Conservation (phyloP, 1,284 basidiomycete species). For the Heliocybe sulcata region DNA sequence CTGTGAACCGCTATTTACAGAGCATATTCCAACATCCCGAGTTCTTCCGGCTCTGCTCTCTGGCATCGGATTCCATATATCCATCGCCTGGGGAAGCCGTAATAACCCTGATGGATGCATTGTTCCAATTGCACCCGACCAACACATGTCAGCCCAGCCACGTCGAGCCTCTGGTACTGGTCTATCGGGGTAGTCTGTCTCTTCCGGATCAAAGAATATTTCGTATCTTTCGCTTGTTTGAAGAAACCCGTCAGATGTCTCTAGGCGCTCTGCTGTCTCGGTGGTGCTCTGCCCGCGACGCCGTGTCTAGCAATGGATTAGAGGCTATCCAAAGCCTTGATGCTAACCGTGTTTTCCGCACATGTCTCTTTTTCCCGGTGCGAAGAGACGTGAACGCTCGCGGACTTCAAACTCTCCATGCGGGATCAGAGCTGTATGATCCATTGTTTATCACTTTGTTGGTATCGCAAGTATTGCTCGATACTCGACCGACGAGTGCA, state of each 20-base stretch:
- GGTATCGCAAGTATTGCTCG: slow-evolving; percentile 54
- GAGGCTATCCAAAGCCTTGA: slow-evolving; percentile 72
- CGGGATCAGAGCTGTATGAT: slow-evolving; percentile 56
- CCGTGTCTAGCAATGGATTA: slow-evolving; percentile 37
- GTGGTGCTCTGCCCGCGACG: slow-evolving; percentile 50
- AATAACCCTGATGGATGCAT: slow-evolving; percentile 45
- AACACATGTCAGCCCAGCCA: slow-evolving; percentile 83
- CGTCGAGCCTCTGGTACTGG: slow-evolving; percentile 62
- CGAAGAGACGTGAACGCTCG: slow-evolving; percentile 40
- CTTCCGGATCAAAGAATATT: slow-evolving; percentile 60
- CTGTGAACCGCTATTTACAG: slow-evolving; percentile 60
- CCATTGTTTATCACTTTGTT: slow-evolving; percentile 74
- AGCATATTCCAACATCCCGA: slow-evolving; percentile 52
- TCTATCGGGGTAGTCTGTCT: slow-evolving; percentile 72
- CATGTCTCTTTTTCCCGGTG: slow-evolving; percentile 67
- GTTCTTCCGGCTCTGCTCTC: slow-evolving; percentile 39
- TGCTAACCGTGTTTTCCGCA: slow-evolving; percentile 59
- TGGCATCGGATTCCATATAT: background rate
- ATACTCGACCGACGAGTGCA: slow-evolving; percentile 49
- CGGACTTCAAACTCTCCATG: slow-evolving; percentile 12
- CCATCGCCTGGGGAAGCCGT: slow-evolving; percentile 33
- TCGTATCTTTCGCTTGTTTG: slow-evolving; percentile 74
- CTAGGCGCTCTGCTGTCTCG: slow-evolving; percentile 48
- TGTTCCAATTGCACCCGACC: slow-evolving; percentile 70
- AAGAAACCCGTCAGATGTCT: slow-evolving; percentile 62